phyloP scores from a whole-genome alignment of 345 rosid species.

The Garcia nutans region DNA sequence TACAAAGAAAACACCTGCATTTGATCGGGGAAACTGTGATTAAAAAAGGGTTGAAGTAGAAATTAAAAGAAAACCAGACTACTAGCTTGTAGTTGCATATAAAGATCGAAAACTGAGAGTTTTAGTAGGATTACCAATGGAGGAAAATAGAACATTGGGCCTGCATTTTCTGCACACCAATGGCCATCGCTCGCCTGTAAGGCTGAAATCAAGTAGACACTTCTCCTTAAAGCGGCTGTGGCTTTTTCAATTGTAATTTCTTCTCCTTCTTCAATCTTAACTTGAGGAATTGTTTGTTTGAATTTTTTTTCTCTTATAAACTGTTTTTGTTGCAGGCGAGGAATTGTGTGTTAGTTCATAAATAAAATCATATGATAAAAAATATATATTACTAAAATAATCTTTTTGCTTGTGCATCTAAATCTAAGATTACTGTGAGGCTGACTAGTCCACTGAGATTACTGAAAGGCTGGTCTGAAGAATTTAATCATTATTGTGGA shows the following conservation, averaged over 20 bases:
- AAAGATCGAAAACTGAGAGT: background rate
- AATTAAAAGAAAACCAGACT: background rate
- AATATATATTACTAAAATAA: too few relatives aligned
- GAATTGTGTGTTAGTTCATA: too few relatives aligned
- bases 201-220: slow-evolving; percentile 1
- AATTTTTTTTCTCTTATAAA: slow-evolving; percentile 12
- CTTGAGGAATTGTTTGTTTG: slow-evolving; percentile 16
- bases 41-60: too few relatives aligned
- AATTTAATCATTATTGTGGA: too few relatives aligned
- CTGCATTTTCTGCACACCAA: slow-evolving; percentile 22
- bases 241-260: background rate
- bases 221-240: slow-evolving; percentile 8
- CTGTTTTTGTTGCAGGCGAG: background rate
- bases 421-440: too few relatives aligned
- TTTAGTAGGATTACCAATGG: slow-evolving; percentile 11
- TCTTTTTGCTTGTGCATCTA: too few relatives aligned
- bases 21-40: background rate
- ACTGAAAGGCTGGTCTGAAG: too few relatives aligned
- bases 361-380: too few relatives aligned
- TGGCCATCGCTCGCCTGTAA: slow-evolving; percentile 24
- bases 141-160: slow-evolving; percentile 18
- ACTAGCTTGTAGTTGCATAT: too few relatives aligned
- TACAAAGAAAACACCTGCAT: slow-evolving; percentile 11
- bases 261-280: slow-evolving; percentile 1
- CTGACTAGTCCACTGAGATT: too few relatives aligned